A percentile compares a stretch with the other conserved stretches of the same genome.
Evolutionary conservation across 768 basidiomycete genomes (phyloP).

Genomic region (Tephrocybe sp.): DNA sequence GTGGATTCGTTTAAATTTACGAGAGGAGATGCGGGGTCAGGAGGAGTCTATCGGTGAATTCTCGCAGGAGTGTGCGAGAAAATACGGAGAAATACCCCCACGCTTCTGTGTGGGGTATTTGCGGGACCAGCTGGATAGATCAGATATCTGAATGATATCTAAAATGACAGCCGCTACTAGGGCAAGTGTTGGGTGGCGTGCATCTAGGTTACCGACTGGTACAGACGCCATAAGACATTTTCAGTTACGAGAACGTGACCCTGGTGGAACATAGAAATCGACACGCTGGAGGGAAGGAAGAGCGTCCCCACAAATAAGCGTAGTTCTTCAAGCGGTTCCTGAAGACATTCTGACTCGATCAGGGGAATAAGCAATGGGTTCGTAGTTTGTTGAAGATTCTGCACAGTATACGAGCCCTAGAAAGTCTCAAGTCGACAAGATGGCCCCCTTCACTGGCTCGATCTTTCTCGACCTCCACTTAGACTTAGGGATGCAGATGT

Average conservation of each 20-base stretch:
- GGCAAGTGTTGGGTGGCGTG: not conserved
- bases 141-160: not conserved
- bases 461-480: no score
- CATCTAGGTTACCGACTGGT: not conserved
- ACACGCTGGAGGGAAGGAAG: not conserved
- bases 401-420: no score
- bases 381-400: no score
- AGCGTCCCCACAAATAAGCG: not conserved
- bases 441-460: no score
- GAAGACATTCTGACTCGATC: no score
- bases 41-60: slow-evolving; percentile 6
- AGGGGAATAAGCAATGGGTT: no score
- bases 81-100: slow-evolving; percentile 10
- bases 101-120: slow-evolving; percentile 11
- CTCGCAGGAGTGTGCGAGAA: slow-evolving; percentile 10
- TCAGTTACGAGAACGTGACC: not conserved
- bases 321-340: no score
- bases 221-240: not conserved
- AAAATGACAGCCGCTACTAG: slow-evolving; percentile 1
- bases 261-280: not conserved
- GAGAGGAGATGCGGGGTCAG: not conserved
- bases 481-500: no score
- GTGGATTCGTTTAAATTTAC: not conserved
- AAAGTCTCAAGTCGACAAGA: no score
- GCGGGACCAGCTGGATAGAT: not conserved